phyloP scores from a whole-genome alignment of 2,329 filamentous ascomycete genomes.

The Teratosphaeria nubilosa region DNA sequence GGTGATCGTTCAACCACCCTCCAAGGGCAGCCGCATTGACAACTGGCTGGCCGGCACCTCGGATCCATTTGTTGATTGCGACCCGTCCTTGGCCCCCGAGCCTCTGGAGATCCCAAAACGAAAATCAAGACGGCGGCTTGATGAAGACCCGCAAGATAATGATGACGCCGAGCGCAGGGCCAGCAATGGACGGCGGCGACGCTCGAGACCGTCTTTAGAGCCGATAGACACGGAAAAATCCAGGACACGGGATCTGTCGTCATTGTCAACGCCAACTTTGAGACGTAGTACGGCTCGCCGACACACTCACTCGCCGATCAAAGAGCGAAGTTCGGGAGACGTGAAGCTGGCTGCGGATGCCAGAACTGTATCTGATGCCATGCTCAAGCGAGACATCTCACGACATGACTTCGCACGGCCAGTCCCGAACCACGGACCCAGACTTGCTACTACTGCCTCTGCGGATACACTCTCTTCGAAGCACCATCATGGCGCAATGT shows the following conservation, averaged over 20 bases:
- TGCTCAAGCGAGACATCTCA: conserved; percentile 1
- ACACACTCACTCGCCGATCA: conserved; percentile 32
- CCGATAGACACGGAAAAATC: conserved; percentile 5
- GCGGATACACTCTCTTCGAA: conserved; percentile 41
- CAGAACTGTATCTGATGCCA: not conserved
- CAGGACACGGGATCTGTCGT: not conserved
- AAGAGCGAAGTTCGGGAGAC: conserved; percentile 17
- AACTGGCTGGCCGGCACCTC: conserved; percentile 46
- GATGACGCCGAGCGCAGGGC: conserved; percentile 5
- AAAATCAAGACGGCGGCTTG: conserved; percentile 8
- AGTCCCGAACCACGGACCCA: conserved; percentile 41
- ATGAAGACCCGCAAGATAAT: conserved; percentile 4
- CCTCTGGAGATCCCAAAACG: conserved; percentile 17
- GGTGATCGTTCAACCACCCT: conserved; percentile 29
- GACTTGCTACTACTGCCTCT: conserved; percentile 49
- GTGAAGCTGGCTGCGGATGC: not conserved
- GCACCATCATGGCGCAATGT: conserved; percentile 14
- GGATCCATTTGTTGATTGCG: conserved; percentile 29
- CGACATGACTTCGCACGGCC: conserved; percentile 1
- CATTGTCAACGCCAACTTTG: conserved; percentile 18
- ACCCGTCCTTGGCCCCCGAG: conserved; percentile 21
- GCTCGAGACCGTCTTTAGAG: conserved; percentile 12
- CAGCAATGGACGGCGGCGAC: conserved; percentile 12
- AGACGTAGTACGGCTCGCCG: conserved; percentile 27
- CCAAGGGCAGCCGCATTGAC: conserved; percentile 43